phyloP scores from a whole-genome alignment of 2,329 filamentous ascomycete species.

The Salinomyces thailandicus region DNA sequence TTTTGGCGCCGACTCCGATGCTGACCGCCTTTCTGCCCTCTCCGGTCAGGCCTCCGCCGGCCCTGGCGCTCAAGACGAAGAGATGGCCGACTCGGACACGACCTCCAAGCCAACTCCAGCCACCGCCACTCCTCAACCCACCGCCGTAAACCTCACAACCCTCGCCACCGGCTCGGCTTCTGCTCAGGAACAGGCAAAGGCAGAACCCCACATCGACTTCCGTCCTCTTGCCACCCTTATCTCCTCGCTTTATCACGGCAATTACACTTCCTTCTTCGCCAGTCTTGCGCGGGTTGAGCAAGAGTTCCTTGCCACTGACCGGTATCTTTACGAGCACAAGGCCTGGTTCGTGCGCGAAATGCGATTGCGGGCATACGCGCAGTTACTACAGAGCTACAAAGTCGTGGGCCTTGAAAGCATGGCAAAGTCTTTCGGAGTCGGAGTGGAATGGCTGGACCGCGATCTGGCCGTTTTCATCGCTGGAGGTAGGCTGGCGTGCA shows the following conservation, averaged over 20 bases:
- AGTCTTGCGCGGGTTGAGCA: conserved; percentile 85
- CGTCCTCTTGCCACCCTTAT: conserved; percentile 78
- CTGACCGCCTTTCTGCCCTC: conserved; percentile 77
- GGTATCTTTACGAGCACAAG: conserved; percentile 91
- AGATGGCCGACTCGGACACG: conserved; percentile 40
- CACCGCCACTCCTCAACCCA: conserved; percentile 44
- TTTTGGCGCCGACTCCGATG: conserved; percentile 60
- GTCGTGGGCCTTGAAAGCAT: conserved; percentile 96
- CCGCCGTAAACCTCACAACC: conserved; percentile 79
- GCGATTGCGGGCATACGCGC: conserved; percentile 90
- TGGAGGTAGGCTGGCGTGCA: conserved; percentile 85
- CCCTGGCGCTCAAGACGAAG: conserved; percentile 62
- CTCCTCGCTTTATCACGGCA: conserved; percentile 81
- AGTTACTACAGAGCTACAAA: conserved; percentile 92
- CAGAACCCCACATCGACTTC: conserved; percentile 79
- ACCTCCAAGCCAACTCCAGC: conserved; percentile 23
- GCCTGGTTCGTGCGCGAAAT: conserved; percentile 98
- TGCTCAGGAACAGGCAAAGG: conserved; percentile 55
- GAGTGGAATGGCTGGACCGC: conserved; percentile 88
- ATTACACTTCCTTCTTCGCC: conserved; percentile 89
- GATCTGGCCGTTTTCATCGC: conserved; percentile 97
- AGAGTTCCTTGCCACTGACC: conserved; percentile 84
- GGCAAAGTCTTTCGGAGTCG: conserved; percentile 94
- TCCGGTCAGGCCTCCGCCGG: conserved; percentile 72
- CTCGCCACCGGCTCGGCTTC: conserved; percentile 51